phyloP scores from a whole-genome alignment of 2,329 filamentous ascomycete genomes.

The Trichophyton benhamiae region DNA sequence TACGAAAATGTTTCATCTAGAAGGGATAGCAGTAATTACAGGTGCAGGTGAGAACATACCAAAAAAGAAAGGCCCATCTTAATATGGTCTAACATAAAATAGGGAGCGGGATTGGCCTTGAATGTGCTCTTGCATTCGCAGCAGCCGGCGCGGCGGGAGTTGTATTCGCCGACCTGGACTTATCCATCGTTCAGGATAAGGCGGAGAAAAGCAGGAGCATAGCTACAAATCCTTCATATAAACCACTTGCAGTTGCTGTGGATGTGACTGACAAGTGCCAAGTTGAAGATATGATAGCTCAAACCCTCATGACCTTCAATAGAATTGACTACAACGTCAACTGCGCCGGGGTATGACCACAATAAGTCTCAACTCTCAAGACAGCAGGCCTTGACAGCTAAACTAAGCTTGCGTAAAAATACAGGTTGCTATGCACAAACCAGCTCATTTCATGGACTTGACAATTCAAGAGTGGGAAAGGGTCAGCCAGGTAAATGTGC shows the following conservation, averaged over 20 bases:
- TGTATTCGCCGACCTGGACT: conserved; percentile 19
- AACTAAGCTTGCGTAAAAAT: not conserved
- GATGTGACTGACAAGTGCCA: conserved; percentile 16
- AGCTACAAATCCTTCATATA: conserved; percentile 18
- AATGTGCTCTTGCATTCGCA: conserved; percentile 11
- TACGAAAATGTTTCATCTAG: not conserved
- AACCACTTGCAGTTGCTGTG: conserved; percentile 16
- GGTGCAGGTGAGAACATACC: not conserved
- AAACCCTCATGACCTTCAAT: conserved; percentile 14
- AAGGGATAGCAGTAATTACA: not conserved
- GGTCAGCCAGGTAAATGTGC: not conserved
- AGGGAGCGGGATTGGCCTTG: conserved; percentile 13
- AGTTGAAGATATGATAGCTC: conserved; percentile 19
- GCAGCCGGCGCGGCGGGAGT: conserved; percentile 15
- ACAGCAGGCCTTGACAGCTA: too few relatives aligned
- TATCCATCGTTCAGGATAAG: conserved; percentile 11
- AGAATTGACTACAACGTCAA: conserved; percentile 20
- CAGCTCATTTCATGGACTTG: not conserved
- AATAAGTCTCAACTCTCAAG: not conserved
- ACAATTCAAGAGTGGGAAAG: not conserved
- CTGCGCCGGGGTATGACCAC: conserved; percentile 13
- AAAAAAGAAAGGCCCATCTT: not conserved
- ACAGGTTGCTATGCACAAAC: not conserved
- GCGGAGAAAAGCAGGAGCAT: conserved; percentile 18
- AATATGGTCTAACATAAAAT: conserved; percentile 12